Percentiles rank a stretch among this genome's conserved stretches.
These are phyloP conservation scores for Corylus americana DNA, from an alignment of 306 rosid genomes.

Conservation along the genomic window DNA sequence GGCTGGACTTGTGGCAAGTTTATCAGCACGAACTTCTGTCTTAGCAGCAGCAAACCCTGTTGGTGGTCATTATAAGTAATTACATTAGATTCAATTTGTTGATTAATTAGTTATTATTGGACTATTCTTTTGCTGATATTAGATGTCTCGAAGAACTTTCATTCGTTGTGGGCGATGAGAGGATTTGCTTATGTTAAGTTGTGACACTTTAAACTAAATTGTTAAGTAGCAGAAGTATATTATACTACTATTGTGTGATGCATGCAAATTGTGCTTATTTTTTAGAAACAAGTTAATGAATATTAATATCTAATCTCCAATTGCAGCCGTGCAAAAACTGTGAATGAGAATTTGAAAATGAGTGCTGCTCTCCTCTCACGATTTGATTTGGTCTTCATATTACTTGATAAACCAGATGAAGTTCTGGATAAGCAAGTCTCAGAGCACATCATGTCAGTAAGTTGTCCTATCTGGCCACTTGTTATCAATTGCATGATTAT, in stretches of 20 bases:
- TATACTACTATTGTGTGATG: not conserved
- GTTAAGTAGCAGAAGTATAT: not conserved
- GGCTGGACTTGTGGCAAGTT: slow-evolving; percentile 95
- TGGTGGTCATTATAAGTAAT: slow-evolving; percentile 95
- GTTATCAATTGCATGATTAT: slow-evolving; percentile 3
- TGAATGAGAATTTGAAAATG: slow-evolving; percentile 94
- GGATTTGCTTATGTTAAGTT: slow-evolving; percentile 1
- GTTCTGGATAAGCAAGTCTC: slow-evolving; percentile 88
- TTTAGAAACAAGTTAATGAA: slow-evolving; percentile 21
- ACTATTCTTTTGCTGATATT: slow-evolving; percentile 14
- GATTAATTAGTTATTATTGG: slow-evolving; percentile 16
- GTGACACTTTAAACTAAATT: slow-evolving; percentile 3
- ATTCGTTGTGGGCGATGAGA: not conserved
- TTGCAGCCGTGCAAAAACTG: slow-evolving; percentile 97
- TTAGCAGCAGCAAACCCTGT: slow-evolving; percentile 95
- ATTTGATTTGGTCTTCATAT: slow-evolving; percentile 89
- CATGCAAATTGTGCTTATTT: slow-evolving; percentile 20
- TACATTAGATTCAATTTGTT: slow-evolving; percentile 18
- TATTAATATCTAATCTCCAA: slow-evolving; percentile 18
- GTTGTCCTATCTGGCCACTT: slow-evolving; percentile 37
- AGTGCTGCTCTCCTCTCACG: slow-evolving; percentile 86
- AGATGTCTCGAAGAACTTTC: not conserved
- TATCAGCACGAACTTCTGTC: slow-evolving; percentile 91
- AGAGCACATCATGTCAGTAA: slow-evolving; percentile 96
- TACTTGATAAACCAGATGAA: slow-evolving; percentile 96